Conservation (phyloP, 2,329 filamentous ascomycete species). For the Remersonia thermophila region DNA sequence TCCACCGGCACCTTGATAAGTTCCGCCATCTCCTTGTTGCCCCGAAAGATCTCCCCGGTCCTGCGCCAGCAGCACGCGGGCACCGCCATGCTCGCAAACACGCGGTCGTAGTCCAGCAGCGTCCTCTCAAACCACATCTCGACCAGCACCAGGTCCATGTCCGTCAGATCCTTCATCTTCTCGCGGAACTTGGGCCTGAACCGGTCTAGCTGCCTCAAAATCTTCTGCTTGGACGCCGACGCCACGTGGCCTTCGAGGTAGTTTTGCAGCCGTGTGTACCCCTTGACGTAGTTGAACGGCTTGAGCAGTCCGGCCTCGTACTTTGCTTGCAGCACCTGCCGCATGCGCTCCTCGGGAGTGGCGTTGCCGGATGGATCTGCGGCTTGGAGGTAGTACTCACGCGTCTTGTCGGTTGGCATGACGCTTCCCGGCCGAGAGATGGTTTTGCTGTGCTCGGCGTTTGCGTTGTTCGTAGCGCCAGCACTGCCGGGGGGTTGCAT, state of each 20-base stretch:
- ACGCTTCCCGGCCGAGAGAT: conserved; percentile 50
- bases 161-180: conserved; percentile 81
- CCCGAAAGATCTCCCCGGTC: conserved; percentile 92
- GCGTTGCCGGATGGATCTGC: conserved; percentile 81
- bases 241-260: conserved; percentile 89
- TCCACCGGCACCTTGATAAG: conserved; percentile 89
- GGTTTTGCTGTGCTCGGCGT: conserved; percentile 36
- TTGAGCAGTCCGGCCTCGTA: conserved; percentile 90
- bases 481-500: conserved; percentile 28
- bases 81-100: conserved; percentile 98
- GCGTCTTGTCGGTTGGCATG: conserved; percentile 55
- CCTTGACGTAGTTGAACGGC: conserved; percentile 97
- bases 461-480: conserved; percentile 11
- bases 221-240: conserved; percentile 73
- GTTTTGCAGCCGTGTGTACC: conserved; percentile 75
- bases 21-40: conserved; percentile 98
- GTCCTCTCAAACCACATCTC: conserved; percentile 99
- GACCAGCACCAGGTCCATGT: conserved; percentile 86
- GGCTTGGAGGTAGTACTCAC: conserved; percentile 94
- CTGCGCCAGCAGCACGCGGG: conserved; percentile 94
- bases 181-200: conserved; percentile 95
- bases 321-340: conserved; percentile 85
- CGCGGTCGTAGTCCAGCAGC: conserved; percentile 93
- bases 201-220: conserved; percentile 77
- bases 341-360: conserved; percentile 87